Evolutionary conservation across 163 green algal genomes (phyloP).

Genomic region (Scenedesmus sp.): DNA sequence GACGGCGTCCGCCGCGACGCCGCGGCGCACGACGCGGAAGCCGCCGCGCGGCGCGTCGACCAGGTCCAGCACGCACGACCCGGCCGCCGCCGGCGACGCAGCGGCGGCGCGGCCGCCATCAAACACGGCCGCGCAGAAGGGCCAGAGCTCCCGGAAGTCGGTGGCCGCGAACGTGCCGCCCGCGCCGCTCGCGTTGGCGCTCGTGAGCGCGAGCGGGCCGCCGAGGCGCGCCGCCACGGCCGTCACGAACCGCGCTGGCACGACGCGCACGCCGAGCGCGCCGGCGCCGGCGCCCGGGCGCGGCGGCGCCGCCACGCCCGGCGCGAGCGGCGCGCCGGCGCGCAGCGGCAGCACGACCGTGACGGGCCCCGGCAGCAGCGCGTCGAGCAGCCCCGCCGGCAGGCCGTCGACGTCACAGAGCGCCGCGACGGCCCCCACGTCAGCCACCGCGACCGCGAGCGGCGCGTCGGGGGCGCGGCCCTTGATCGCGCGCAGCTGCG

Average conservation of each 20-base stretch:
- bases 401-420: slow-evolving; percentile 61
- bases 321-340: slow-evolving; percentile 51
- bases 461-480: slow-evolving; percentile 36
- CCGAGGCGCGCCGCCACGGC: slow-evolving; percentile 59
- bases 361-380: slow-evolving; percentile 78
- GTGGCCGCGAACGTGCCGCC: slow-evolving; percentile 49
- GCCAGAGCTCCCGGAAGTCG: slow-evolving; percentile 67
- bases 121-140: slow-evolving; percentile 73
- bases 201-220: slow-evolving; percentile 74
- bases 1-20: slow-evolving; percentile 35
- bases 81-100: no score
- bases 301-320: slow-evolving; percentile 47
- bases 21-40: slow-evolving; percentile 20
- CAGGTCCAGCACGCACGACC: slow-evolving; percentile 81
- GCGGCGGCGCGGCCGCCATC: slow-evolving; percentile 60
- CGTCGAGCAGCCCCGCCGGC: slow-evolving; percentile 66
- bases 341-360: slow-evolving; percentile 71
- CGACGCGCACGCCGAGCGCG: slow-evolving; percentile 68
- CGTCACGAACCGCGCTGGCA: slow-evolving; percentile 68
- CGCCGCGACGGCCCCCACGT: slow-evolving; percentile 54
- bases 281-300: slow-evolving; percentile 27
- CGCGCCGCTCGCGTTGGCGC: slow-evolving; percentile 75
- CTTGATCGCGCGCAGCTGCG: slow-evolving; percentile 73
- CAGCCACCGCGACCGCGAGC: slow-evolving; percentile 55
- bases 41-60: background rate